Base-by-base conservation (phyloP, 768 basidiomycete genomes). In the Tulasnella calospora region DNA sequence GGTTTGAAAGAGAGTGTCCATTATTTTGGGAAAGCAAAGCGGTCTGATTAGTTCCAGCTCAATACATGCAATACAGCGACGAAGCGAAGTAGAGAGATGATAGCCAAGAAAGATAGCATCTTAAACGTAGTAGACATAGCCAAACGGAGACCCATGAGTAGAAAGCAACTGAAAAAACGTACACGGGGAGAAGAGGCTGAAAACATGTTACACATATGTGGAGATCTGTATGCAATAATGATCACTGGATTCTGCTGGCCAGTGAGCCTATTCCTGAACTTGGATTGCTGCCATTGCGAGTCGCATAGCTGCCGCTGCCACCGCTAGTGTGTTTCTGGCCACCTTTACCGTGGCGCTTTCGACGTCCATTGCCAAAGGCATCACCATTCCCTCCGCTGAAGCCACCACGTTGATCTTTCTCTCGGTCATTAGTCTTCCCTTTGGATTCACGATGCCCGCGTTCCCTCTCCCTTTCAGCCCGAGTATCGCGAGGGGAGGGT, bases 161-260 rank as follows among this genome's bases (percentile, higher is more conserved):
- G 30, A 67, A 35, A 67, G 27, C 27, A 2, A 67, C 33, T 27
- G 30, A 67, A 67, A 27, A 67, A 9, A 27, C 61, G 17, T 67
- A 67, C 61, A 67, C 30, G 30, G 27, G 27, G 30, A 15, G 6
- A 67, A 33, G 10, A 15, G 27, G 61, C 3, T 67, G 23, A 4
- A 35, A 67, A 33, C 10, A 33, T 67, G 12, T 73, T 73, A 41
- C 38, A 73, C 15, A 40, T 17, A 41, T 40, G n/a, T 38, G 36
- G 30, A 73, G 12, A 27, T 41, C 7, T 73, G 30, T 27, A 27
- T 19, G 46, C 30, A 7, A 12, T 15, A 13, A 17, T 13, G 51
- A 44, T 74, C 73, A 74, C 27, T 74, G 19, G 73, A 74, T 74
- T 41, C 73, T 74, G 46, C 73, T 74, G n/a, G 51, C 51, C 23